Evolutionary conservation across 148 eudicot species (phyloP), one percentile per base, ranked within the genome.

Genomic region (Salicornia ramosissima): DNA sequence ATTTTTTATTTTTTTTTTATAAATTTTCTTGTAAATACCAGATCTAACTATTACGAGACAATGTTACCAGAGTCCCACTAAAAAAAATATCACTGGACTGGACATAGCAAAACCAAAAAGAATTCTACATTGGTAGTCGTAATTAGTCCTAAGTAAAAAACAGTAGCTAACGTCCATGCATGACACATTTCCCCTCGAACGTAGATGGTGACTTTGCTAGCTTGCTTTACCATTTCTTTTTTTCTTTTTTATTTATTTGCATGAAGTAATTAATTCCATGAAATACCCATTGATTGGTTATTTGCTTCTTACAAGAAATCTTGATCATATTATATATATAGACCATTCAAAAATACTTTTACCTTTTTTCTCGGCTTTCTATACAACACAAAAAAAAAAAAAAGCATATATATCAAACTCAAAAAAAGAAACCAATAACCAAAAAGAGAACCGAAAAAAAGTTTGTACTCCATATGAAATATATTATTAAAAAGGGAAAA

Each of bases 91-190:
- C 4, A 36, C 8, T 36, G 21, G 60, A 59, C 21, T 22, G 59
- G n/a, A 18, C 18, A 60, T 64, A 29, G 64, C 54, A 72, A 72
- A 72, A 52, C 69, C 60, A 68, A 46, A 68, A 68, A 60, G 73
- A 19, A 47, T 16, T 21, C 16, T 10, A n/a, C 8, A 28, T 36
- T 36, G 8, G 5, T 36, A 36, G 40, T 36, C 40, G 4, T 36
- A 36, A 36, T 36, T 36, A 36, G 40, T 36, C 22, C 28, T 16
- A 21, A 53, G 30, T 50, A 29, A 29, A 34, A 19, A 57, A 55
- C 73, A 64, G 19, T 52, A 69, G 74, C 70, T 64, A 78, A 79
- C 83, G 87, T 81, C 79, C 79, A 84, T 84, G 87, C 87, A 81
- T 77, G 87, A 74, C 79, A 77, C 85, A 62, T 8, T 68, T 72